Evolutionary conservation across 192 early-diverging fungal genomes (phyloP), one percentile per base, ranked within the genome.

Genomic region (Coemansia sp.): DNA sequence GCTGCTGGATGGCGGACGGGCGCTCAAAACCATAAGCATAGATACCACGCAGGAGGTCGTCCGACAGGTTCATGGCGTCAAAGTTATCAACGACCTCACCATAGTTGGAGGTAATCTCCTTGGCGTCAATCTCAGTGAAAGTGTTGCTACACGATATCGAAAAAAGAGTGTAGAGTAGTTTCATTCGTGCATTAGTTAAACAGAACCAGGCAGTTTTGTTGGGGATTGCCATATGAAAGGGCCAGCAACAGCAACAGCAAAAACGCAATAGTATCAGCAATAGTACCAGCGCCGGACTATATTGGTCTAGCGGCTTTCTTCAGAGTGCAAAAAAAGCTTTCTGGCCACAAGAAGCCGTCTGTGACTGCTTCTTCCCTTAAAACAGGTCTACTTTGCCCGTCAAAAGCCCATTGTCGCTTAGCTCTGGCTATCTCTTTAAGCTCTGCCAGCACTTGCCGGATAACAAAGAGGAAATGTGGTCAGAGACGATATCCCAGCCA

Each of bases 1-100:
- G 91, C 84, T 92, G 91, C 87, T 98, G 96, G 85, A 98, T 97
- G 59, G 93, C 87, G 50, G 96, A 98, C 48, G 96, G 96, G 74
- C 92, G 90, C 81, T 98, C 96, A 74, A 97, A 96, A 92, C 95
- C 95, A 83, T 95, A 98, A 71, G 95, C 94, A 83, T 95, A 98
- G 86, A 98, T 92, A 89, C 96, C 96, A 81, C 95, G 92, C 70
- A 98, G 89, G 70, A 97, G 89, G 71, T 96, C 91, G 58, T 90
- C 85, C 63, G 90, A 88, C 63, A 98, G 89, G 78, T 83, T 87
- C 95, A 98, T 97, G 87, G 93, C 94, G 74, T 98, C 96, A 74
- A 98, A 98, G 86, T 89, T 93, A 71, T 96, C 94, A 72, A 93
- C 87, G 69, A 96, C 85, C 83, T 95, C 92, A 80, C 94, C 92